Conservation (phyloP, 2,329 filamentous ascomycete genomes). For the Periconia sp. region DNA sequence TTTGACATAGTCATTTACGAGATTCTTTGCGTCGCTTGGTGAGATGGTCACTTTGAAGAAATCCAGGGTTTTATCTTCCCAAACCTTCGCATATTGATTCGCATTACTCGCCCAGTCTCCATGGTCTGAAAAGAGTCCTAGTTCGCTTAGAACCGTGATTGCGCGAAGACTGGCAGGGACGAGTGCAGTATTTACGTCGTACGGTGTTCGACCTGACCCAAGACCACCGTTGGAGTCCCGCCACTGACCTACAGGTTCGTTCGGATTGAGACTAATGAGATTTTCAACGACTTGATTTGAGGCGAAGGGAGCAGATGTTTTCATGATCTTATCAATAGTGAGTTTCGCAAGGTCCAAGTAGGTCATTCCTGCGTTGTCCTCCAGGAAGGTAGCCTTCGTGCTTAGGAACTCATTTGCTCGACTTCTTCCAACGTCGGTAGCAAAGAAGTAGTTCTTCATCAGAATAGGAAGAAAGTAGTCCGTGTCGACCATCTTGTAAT, state of each 20-base stretch:
- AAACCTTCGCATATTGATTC: slow-evolving; percentile 61
- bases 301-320: slow-evolving; percentile 61
- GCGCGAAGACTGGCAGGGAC: slow-evolving; percentile 66
- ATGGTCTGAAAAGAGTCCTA: slow-evolving; percentile 59
- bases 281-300: slow-evolving; percentile 57
- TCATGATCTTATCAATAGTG: slow-evolving; percentile 66
- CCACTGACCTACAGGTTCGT: slow-evolving; percentile 66
- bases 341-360: slow-evolving; percentile 60
- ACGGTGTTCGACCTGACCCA: slow-evolving; percentile 68
- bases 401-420: slow-evolving; percentile 47
- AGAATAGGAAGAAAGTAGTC: slow-evolving; percentile 66
- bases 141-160: slow-evolving; percentile 59
- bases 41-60: slow-evolving; percentile 62
- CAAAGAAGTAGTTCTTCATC: slow-evolving; percentile 64
- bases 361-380: slow-evolving; percentile 58
- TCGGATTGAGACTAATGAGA: slow-evolving; percentile 63
- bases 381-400: slow-evolving; percentile 56
- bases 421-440: slow-evolving; percentile 49
- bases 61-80: slow-evolving; percentile 65
- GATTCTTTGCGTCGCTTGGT: slow-evolving; percentile 49
- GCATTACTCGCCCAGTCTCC: slow-evolving; percentile 56
- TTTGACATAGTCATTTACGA: slow-evolving; percentile 58
- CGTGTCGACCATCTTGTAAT: slow-evolving; percentile 68
- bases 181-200: slow-evolving; percentile 69
- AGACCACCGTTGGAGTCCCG: slow-evolving; percentile 66